phyloP scores from a whole-genome alignment of 768 basidiomycete species.

The Scleroderma citrinum region DNA sequence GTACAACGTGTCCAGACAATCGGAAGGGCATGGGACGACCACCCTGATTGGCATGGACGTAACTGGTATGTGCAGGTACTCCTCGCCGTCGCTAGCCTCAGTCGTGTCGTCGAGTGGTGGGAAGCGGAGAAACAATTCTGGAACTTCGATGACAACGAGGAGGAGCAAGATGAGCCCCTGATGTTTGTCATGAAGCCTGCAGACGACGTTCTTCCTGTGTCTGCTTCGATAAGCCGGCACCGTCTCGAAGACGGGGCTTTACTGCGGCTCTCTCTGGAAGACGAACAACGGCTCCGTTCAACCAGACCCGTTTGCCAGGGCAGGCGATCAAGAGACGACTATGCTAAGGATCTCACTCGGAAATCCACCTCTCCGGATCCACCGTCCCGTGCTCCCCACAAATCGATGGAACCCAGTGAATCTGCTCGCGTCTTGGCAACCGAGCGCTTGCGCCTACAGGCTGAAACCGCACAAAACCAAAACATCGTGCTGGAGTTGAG shows the following conservation, averaged over 20 bases:
- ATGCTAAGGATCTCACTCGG: conserved; percentile 41
- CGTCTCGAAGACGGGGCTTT: conserved; percentile 28
- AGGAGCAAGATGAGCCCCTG: conserved; percentile 86
- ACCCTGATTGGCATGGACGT: conserved; percentile 95
- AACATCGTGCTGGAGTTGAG: conserved; percentile 95
- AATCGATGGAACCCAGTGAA: conserved; percentile 54
- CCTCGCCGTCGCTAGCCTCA: conserved; percentile 91
- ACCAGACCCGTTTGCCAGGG: conserved; percentile 45
- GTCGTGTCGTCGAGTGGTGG: conserved; percentile 99
- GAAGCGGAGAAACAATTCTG: conserved; percentile 99
- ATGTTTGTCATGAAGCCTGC: conserved; percentile 91
- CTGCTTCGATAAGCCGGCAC: conserved; percentile 34
- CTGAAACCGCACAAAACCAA: conserved; percentile 91
- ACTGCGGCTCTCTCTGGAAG: conserved; percentile 31
- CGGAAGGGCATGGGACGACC: conserved; percentile 94
- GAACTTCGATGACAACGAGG: conserved; percentile 93
- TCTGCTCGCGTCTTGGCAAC: conserved; percentile 83
- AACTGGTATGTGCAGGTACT: conserved; percentile 98
- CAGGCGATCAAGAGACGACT: conserved; percentile 55
- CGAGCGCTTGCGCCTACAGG: conserved; percentile 82
- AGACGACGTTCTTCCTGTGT: conserved; percentile 46
- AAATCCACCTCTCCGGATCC: conserved; percentile 34
- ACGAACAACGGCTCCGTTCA: conserved; percentile 39
- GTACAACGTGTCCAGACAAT: conserved; percentile 89
- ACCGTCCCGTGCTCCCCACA: conserved; percentile 33